Evolutionary conservation across 139 green algal species (phyloP).

Genomic region (Chlamydomonas asymmetrica): DNA sequence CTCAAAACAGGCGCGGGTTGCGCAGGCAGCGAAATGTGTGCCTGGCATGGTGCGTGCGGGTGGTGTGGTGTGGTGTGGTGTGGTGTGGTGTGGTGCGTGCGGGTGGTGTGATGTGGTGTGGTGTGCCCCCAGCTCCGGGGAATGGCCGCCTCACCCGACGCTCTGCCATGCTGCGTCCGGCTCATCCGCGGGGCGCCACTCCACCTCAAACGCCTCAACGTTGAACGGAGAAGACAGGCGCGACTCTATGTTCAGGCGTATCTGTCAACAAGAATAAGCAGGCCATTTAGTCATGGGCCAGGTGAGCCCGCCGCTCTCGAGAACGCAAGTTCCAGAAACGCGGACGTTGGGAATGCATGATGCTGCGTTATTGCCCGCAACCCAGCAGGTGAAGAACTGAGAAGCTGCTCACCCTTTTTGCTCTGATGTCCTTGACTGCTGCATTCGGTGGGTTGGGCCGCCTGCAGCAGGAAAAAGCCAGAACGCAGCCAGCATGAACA

Average conservation of each 20-base stretch:
- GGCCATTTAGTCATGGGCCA: not conserved
- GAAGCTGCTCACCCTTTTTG: conserved; percentile 21
- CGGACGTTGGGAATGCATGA: not conserved
- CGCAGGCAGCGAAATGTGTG: too few relatives aligned
- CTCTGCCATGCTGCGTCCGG: conserved; percentile 8
- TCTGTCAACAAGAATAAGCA: too few relatives aligned
- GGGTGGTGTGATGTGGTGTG: too few relatives aligned
- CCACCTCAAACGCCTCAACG: conserved; percentile 38
- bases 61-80: too few relatives aligned
- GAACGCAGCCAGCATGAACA: too few relatives aligned
- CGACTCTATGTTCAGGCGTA: conserved; percentile 30
- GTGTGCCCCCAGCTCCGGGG: too few relatives aligned
- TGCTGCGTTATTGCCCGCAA: not conserved
- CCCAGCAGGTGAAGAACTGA: not conserved
- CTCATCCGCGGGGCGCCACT: conserved; percentile 23
- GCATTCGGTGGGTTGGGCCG: conserved; percentile 8
- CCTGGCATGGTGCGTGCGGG: too few relatives aligned
- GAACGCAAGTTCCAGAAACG: not conserved
- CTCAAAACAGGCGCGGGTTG: too few relatives aligned
- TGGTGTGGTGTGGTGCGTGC: too few relatives aligned
- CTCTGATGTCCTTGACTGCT: conserved; percentile 30
- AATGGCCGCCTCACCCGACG: conserved; percentile 15
- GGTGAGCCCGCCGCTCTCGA: not conserved
- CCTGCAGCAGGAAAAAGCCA: conserved; percentile 2
- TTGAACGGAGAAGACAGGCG: conserved; percentile 35